These are phyloP conservation scores for Actinidia arguta DNA, from an alignment of 179 eudicot genomes.

Conservation along the genomic window DNA sequence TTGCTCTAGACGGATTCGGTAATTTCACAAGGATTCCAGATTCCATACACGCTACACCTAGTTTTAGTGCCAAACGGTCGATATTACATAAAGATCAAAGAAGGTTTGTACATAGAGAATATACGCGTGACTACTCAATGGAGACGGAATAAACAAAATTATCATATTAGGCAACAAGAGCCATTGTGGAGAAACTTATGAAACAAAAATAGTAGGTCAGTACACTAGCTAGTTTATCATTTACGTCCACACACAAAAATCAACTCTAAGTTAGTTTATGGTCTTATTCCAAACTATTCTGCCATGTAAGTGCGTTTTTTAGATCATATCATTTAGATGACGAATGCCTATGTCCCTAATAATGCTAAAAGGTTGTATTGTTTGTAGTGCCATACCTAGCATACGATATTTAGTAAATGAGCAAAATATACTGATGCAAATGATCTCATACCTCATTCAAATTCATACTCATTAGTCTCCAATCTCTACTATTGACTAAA, in stretches of 20 bases:
- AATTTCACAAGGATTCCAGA: no score
- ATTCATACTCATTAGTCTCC: neutral
- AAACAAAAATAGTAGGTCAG: conserved; percentile 9
- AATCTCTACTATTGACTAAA: neutral
- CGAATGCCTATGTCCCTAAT: no score
- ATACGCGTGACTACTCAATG: conserved; percentile 42
- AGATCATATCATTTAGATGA: no score
- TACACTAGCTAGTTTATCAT: neutral
- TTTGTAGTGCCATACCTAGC: no score
- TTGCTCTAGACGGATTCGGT: no score
- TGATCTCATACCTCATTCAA: neutral
- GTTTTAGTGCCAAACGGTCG: conserved; percentile 22
- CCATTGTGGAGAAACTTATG: conserved; percentile 13
- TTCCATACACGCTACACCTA: conserved; percentile 36
- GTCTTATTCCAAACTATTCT: no score
- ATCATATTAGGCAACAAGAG: conserved; percentile 40
- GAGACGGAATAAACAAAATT: conserved; percentile 51
- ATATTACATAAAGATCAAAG: conserved; percentile 41
- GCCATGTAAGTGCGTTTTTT: no score
- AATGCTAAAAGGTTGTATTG: no score
- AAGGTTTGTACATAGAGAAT: conserved; percentile 42
- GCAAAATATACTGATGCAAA: neutral
- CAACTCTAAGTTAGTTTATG: no score
- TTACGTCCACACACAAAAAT: no score
- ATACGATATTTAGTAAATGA: no score